phyloP scores from a whole-genome alignment of 148 eudicot species.

The Rhododendron mucronatum region DNA sequence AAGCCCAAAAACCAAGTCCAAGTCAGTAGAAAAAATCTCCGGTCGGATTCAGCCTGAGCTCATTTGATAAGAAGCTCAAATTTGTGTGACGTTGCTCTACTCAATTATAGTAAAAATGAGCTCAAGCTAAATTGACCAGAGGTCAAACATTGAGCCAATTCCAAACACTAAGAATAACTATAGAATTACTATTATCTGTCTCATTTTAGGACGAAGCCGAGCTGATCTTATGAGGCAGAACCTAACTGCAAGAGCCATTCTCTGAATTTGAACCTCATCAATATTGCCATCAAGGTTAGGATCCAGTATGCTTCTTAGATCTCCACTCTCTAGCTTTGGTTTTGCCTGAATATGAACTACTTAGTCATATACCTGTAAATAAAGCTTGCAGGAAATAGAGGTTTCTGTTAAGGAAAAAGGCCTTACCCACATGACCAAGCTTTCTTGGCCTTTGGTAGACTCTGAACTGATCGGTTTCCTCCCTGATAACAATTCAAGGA shows the following conservation, averaged over 20 bases:
- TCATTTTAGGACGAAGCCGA: conserved; percentile 77
- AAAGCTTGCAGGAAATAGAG: not conserved
- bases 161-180: not conserved
- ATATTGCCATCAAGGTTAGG: conserved; percentile 38
- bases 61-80: not conserved
- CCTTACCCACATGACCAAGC: conserved; percentile 98
- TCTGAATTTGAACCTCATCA: conserved; percentile 54
- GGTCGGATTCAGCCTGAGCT: not conserved
- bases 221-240: conserved; percentile 79
- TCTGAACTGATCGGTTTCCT: conserved; percentile 60
- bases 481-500: conserved; percentile 80
- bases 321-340: conserved; percentile 61
- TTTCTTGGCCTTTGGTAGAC: conserved; percentile 61
- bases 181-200: conserved; percentile 40
- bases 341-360: conserved; percentile 55
- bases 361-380: not conserved
- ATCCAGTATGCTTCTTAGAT: conserved; percentile 57
- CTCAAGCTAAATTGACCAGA: not conserved
- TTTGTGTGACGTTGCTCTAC: not conserved
- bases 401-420: not conserved
- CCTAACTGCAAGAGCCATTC: conserved; percentile 76
- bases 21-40: not conserved
- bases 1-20: not conserved
- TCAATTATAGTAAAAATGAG: not conserved
- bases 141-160: not conserved